Evolutionary conservation across 2,329 filamentous ascomycete genomes (phyloP), one percentile per base, ranked within the genome.

Genomic region (Xylaria sp.): DNA sequence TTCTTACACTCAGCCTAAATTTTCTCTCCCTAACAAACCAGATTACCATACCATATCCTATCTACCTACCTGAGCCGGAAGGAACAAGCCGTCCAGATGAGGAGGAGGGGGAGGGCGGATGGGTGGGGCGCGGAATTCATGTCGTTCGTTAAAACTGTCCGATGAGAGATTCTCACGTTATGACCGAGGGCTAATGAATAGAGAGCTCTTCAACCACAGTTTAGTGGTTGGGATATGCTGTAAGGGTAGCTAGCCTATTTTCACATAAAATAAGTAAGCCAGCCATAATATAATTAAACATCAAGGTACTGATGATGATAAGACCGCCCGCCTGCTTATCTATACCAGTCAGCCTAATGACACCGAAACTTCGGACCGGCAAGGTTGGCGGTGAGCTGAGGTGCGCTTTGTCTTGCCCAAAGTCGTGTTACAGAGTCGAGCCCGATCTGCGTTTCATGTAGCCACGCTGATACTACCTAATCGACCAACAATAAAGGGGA

Each of bases 21-120:
- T 48, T 64, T 72, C 69, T 69, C 52, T 62, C 67, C 67, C 66
- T 68, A 67, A 64, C 70, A 72, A 73, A 71, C 70, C 62, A 68
- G 54, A 12, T 59, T 62, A 63, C 57, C 43, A 64, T 49, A 28
- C 31, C 57, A 28, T 4, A 28, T 28, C 28, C 28, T 28, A 28
- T 28, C 33, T 33, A 55, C 61, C 31, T 39, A 58, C 60, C 59
- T 28, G 33, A 62, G 48, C 15, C 49, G n/a, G 28, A 52, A 60
- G 64, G 57, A 62, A 59, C 41, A 28, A 67, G 56, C 41, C 61
- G 57, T 51, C 68, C 61, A 18, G 15, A 46, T 20, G 15, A 51
- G 28, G 33, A 43, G 61, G 48, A 52, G 51, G 28, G 28, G 28
- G n/a, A n/a, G 28, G 28, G 28, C 28, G 28, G n/a, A n/a, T n/a